phyloP scores from a whole-genome alignment of 306 rosid genomes.

The Fragaria vesca region DNA sequence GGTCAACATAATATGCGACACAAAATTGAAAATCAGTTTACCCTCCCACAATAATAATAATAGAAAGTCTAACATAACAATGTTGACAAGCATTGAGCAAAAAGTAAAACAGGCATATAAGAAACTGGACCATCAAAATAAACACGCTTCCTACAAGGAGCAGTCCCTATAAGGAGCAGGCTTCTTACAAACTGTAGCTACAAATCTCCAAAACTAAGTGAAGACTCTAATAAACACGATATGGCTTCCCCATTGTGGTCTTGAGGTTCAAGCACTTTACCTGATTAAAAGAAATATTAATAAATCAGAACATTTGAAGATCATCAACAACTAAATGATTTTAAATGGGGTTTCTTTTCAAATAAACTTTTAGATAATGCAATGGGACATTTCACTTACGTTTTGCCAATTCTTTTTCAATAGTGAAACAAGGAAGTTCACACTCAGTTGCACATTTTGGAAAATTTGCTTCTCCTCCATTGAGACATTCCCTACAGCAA shows the following conservation, averaged over 20 bases:
- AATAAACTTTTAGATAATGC: neutral
- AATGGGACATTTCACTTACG: constrained; percentile 37
- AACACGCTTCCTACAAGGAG: neutral
- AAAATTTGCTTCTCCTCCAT: constrained; percentile 94
- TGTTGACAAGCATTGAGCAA: neutral
- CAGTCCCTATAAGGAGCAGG: neutral
- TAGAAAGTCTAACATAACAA: neutral
- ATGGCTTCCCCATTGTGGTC: constrained; percentile 44
- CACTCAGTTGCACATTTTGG: constrained; percentile 80
- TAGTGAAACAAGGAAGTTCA: constrained; percentile 79
- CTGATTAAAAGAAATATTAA: constrained; percentile 8
- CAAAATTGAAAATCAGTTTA: neutral
- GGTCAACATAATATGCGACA: neutral
- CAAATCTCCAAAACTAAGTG: neutral
- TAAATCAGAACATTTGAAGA: neutral
- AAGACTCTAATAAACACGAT: constrained; percentile 21
- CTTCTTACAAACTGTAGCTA: neutral
- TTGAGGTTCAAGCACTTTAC: constrained; percentile 40
- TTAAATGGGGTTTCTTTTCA: neutral
- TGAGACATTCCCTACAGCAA: constrained; percentile 76
- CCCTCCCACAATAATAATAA: neutral
- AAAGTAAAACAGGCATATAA: neutral
- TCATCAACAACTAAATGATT: neutral
- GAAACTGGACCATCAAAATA: neutral
- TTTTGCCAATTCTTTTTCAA: constrained; percentile 91